Conservation (phyloP, 352 stramenopile genomes). For the Phytophthora colocasiae region DNA sequence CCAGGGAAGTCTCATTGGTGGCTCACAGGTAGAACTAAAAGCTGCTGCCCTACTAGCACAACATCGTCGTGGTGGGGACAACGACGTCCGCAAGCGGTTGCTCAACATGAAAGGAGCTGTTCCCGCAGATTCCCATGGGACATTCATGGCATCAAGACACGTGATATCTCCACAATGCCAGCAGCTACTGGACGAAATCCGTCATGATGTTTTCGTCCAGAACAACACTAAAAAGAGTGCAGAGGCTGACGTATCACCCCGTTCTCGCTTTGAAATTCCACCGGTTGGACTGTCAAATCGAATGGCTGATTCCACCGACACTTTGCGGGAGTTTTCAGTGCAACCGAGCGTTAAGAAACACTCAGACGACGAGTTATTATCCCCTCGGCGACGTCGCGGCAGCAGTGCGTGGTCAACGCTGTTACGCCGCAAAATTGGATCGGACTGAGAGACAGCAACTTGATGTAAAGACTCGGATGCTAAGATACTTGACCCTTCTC, state of each 20-base stretch:
- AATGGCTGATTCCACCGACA: slow-evolving; percentile 24
- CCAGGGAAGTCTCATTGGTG: slow-evolving; percentile 1
- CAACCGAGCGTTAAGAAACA: slow-evolving; percentile 25
- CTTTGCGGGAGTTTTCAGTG: slow-evolving; percentile 42
- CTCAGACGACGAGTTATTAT: slow-evolving; percentile 19
- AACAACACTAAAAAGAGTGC: slow-evolving; percentile 27
- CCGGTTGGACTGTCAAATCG: slow-evolving; percentile 16
- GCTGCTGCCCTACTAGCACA: slow-evolving; percentile 23
- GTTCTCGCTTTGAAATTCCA: slow-evolving; percentile 18
- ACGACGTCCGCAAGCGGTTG: slow-evolving; percentile 44
- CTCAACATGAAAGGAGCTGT: slow-evolving; percentile 41
- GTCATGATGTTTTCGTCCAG: slow-evolving; percentile 43
- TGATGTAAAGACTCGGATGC: background rate
- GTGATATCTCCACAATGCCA: slow-evolving; percentile 49
- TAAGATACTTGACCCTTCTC: slow-evolving; percentile 19
- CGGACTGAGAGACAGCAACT: slow-evolving; percentile 17
- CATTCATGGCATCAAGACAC: slow-evolving; percentile 23
- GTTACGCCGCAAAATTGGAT: slow-evolving; percentile 41
- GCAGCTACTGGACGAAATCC: slow-evolving; percentile 55
- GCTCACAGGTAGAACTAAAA: slow-evolving; percentile 23
- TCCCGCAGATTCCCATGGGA: slow-evolving; percentile 5
- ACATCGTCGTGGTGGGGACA: slow-evolving; percentile 32
- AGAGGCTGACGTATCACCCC: slow-evolving; percentile 17
- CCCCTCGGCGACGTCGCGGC: slow-evolving; percentile 23
- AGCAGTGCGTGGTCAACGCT: slow-evolving; percentile 52